phyloP scores from a whole-genome alignment of 768 basidiomycete species.

The Sistotremastrum suecicum region DNA sequence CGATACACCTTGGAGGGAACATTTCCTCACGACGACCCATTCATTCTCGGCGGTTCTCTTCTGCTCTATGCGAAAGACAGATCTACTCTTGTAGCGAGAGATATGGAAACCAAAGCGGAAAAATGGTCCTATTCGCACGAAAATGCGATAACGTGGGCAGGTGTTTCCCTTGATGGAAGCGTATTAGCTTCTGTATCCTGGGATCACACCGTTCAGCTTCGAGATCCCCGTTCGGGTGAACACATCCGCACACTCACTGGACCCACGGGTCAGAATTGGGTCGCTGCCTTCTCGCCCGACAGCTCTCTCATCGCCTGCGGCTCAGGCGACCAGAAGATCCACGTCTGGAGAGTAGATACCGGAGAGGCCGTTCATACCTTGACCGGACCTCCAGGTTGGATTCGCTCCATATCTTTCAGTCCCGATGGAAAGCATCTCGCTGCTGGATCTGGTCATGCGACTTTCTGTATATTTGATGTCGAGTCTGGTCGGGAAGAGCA shows the following conservation, averaged over 20 bases:
- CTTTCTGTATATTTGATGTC: too few species aligned
- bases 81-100: too few species aligned
- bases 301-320: constrained; percentile 1
- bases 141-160: background rate
- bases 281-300: constrained; percentile 2
- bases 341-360: constrained; percentile 4
- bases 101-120: too few species aligned
- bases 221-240: background rate
- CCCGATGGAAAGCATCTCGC: too few species aligned
- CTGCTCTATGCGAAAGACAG: too few species aligned
- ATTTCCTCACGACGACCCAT: too few species aligned
- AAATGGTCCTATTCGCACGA: background rate
- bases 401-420: background rate
- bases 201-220: background rate
- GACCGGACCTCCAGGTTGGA: background rate
- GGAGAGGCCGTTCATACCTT: background rate
- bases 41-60: too few species aligned
- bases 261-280: background rate
- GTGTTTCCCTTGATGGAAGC: background rate
- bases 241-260: background rate
- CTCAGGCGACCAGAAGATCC: constrained; percentile 3
- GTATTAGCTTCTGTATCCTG: background rate
- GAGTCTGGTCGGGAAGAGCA: too few species aligned
- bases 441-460: too few species aligned
- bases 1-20: too few species aligned